Base-by-base conservation (phyloP, 1,284 basidiomycete species). In the Golubevia pallescens region DNA sequence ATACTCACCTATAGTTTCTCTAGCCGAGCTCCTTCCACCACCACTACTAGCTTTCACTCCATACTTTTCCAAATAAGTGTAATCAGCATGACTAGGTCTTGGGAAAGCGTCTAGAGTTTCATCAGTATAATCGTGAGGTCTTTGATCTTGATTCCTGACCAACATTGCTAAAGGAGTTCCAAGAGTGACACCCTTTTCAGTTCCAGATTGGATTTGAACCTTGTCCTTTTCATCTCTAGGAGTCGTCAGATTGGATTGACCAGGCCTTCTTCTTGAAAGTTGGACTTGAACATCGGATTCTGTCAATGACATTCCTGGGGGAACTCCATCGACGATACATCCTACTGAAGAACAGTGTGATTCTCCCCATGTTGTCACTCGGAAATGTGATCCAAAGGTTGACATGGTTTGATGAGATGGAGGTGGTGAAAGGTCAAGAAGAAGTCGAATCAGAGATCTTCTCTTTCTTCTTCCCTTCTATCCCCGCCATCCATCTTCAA, bases 51-150 rank as follows among this genome's bases (percentile, higher is more conserved):
- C 96, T 88, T 99, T 99, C 86, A 99, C 87, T 38, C 94, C 94
- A 86, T 99, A 99, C 86, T 99, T 99, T 80, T 95, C 92, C 62
- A 99, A 90, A 87, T 99, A 99, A 34, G 97, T 99, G 87, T 93
- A 98, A 86, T 99, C 97, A 60, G 97, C 97, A 85, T 99, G 97
- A 75, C 93, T 94, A 19, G 97, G 97, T 32, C 97, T 92, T 52
- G 97, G 97, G 88, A 94, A 99, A 66, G 95, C 88, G 86, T 99
- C 96, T 42, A 85, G 73, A 0, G 96, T 99, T 88, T 98, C 74
- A 67, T 85, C 97, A 77, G 94, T 92, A 88, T 99, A 99, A 87
- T 99, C 97, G 85, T 98, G 92, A 20, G 97, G 97, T 56, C 97
- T 90, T 85, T 99, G 97, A 86, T 99, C 97, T 87, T 98, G 95